These are phyloP conservation scores for Tetrastigma voinierianum DNA, from an alignment of 164 flowering plant genomes.

Conservation along the genomic window DNA sequence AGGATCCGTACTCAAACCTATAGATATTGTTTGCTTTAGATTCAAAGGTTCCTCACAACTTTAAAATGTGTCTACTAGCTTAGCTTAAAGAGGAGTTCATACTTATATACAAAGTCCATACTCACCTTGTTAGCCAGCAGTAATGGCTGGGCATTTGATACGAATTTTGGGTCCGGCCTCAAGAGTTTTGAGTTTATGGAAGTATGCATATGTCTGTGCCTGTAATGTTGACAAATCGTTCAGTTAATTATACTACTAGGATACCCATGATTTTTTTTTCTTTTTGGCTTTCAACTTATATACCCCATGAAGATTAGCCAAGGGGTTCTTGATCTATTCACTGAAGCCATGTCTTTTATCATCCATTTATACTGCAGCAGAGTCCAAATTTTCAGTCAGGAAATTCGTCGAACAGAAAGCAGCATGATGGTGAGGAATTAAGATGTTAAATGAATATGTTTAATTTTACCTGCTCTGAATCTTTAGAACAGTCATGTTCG, in stretches of 20 bases:
- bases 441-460: no score
- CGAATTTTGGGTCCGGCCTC: slow-evolving; percentile 23
- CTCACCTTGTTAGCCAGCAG: slow-evolving; percentile 55
- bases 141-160: slow-evolving; percentile 57
- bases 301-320: slow-evolving; percentile 90
- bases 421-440: no score
- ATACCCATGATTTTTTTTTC: no score
- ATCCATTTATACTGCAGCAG: slow-evolving; percentile 67
- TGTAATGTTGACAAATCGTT: slow-evolving; percentile 20
- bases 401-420: background rate
- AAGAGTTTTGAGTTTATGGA: slow-evolving; percentile 18
- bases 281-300: slow-evolving; percentile 12
- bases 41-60: no score
- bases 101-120: no score
- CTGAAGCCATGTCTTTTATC: slow-evolving; percentile 64
- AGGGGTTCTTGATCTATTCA: slow-evolving; percentile 74
- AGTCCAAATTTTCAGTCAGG: background rate
- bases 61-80: no score
- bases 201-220: slow-evolving; percentile 89
- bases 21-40: no score
- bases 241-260: no score
- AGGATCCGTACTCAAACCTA: no score
- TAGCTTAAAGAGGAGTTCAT: no score
- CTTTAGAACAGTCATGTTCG: slow-evolving; percentile 61
- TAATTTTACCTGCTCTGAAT: slow-evolving; percentile 68